A percentile compares a stretch with the other conserved stretches of the same genome.
Conservation (phyloP, 768 basidiomycete species). For the Mycena maculata region DNA sequence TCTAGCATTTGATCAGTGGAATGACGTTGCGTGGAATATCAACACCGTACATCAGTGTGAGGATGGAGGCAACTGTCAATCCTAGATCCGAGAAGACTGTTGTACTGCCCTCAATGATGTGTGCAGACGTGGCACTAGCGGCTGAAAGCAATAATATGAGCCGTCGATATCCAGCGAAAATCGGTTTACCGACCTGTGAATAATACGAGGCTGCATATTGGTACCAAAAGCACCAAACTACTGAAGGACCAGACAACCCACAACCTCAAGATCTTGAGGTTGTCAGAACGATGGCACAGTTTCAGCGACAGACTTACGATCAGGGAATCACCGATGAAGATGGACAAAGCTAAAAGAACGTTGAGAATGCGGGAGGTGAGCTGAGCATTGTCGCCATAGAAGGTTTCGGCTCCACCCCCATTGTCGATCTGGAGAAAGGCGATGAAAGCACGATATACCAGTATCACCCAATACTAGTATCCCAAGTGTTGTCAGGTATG, state of each 20-base stretch:
- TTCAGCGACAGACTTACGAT: constrained; percentile 9
- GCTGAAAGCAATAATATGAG: not conserved
- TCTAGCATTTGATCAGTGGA: not conserved
- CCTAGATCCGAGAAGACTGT: not conserved
- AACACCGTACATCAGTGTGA: not conserved
- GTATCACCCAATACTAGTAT: constrained; percentile 21
- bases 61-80: not conserved
- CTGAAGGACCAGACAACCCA: constrained; percentile 20
- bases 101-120: too few relatives aligned
- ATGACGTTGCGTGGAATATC: too few relatives aligned
- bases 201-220: not conserved
- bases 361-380: not conserved
- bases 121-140: too few relatives aligned
- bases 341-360: not conserved
- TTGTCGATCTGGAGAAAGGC: not conserved
- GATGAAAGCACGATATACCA: constrained; percentile 2
- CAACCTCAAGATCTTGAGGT: constrained; percentile 11
- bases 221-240: constrained; percentile 3
- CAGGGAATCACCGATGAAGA: constrained; percentile 19
- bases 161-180: not conserved
- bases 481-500: too few relatives aligned
- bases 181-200: constrained; percentile 5
- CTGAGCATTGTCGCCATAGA: constrained; percentile 4
- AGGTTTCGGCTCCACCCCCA: not conserved
- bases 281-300: not conserved